These are phyloP conservation scores for Drechslerella coelobrocha DNA, from an alignment of 2,329 filamentous ascomycete species.

Conservation along the genomic window DNA sequence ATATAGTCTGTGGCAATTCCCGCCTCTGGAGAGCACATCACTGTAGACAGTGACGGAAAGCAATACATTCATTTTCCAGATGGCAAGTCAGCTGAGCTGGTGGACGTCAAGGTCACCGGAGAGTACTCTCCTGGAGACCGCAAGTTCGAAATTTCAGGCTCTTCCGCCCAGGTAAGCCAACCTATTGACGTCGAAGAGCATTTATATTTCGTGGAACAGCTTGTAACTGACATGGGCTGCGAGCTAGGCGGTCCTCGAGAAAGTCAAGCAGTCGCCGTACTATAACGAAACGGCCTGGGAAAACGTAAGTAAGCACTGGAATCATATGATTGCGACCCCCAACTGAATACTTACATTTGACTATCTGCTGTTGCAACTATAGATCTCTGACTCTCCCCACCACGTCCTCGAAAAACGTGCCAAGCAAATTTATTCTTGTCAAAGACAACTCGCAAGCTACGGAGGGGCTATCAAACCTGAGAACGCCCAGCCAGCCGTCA, in stretches of 20 bases:
- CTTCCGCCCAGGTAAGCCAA: conserved; percentile 22
- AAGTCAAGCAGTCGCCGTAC: neutral
- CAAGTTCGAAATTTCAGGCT: neutral
- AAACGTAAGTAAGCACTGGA: conserved; percentile 20
- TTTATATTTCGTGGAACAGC: neutral
- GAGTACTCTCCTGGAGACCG: conserved; percentile 37
- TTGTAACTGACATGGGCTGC: neutral
- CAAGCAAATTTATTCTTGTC: conserved; percentile 17
- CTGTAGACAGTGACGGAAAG: neutral
- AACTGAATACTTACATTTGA: neutral
- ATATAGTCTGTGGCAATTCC: neutral
- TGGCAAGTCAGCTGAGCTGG: neutral
- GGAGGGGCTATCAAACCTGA: conserved; percentile 7
- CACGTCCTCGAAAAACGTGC: conserved; percentile 1
- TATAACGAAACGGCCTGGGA: conserved; percentile 10
- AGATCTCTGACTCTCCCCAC: neutral
- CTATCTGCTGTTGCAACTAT: neutral
- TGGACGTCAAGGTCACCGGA: conserved; percentile 16
- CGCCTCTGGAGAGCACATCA: too few species aligned
- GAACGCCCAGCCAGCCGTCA: conserved; percentile 6
- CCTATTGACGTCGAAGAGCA: neutral
- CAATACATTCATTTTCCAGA: conserved; percentile 1
- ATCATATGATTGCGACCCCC: too few species aligned
- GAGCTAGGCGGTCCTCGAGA: neutral
- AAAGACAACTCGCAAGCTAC: conserved; percentile 2